Base-by-base conservation (phyloP, 768 basidiomycete species). In the Panaeolus papilionaceus region DNA sequence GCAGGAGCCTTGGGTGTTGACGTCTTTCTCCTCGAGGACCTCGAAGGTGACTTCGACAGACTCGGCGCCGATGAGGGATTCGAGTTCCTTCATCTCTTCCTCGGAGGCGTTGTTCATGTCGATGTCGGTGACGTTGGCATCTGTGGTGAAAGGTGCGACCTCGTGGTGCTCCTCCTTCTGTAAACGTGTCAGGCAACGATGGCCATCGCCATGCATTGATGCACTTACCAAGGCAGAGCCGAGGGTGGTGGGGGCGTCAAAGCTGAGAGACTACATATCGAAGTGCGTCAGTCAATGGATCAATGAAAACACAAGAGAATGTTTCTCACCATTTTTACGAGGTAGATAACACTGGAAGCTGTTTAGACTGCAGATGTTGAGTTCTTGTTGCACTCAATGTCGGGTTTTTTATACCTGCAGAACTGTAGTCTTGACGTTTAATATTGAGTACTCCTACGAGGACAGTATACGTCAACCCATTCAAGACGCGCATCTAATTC, bases 21-120 rank as follows among this genome's bases (percentile, higher is more conserved):
- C 20, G 47, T 51, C 47, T 26, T 51, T 51, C 9, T 51, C 20
- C 12, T 51, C 47, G 47, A 51, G 47, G 20, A 51, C 26, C 47
- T 51, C 26, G 47, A 51, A 51, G 6, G 47, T 51, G 47, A 20
- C 47, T 51, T 23, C 26, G 26, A 26, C 47, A 6, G 26, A 26
- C 20, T 23, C 20, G 47, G n/a, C 20, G 3, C 47, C 26, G 20
- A 23, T 51, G 47, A 20, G 26, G 47, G 47, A 51, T 9, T 20
- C 47, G 47, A 23, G 47, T 11, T 26, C 47, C 12, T 26, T 26
- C 47, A 51, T 51, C 3, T 51, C 20, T 12, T 10, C 47, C 0
- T 51, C 47, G 47, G 26, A 51, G 47, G 26, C 47, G 47, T 51
- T 51, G 47, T 51, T 51, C 47, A 51, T 51, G 47, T 51, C 47